Evolutionary conservation across 176 grass and related monocot species (phyloP).

Genomic region (Zoysia japonica): DNA sequence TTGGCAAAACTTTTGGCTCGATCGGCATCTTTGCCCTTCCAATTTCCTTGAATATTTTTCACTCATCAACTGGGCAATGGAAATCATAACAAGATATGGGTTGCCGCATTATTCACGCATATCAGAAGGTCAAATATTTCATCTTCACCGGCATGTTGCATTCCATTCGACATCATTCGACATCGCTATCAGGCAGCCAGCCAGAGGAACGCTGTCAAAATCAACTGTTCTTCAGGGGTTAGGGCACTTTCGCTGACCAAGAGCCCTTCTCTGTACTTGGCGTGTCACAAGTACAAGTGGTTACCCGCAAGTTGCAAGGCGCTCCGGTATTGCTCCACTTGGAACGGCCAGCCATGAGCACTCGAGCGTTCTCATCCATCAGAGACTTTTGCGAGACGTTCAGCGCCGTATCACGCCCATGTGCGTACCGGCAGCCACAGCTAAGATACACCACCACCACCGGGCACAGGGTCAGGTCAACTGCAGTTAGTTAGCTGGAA

Average conservation of each 20-base stretch:
- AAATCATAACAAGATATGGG: neutral
- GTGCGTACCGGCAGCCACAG: constrained; percentile 40
- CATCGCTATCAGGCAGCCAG: neutral
- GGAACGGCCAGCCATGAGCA: neutral
- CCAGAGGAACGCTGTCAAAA: neutral
- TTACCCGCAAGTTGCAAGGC: constrained; percentile 36
- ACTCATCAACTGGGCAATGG: neutral
- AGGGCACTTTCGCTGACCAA: neutral
- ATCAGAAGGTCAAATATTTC: too few relatives aligned
- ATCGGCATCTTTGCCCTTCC: too few relatives aligned
- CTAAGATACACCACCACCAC: neutral
- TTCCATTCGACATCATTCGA: neutral
- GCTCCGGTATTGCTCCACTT: constrained; percentile 35
- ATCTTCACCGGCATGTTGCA: neutral
- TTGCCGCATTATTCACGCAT: too few relatives aligned
- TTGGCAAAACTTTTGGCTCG: neutral
- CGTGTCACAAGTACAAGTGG: constrained; percentile 20
- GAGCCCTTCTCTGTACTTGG: neutral
- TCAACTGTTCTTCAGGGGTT: neutral
- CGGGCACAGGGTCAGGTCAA: constrained; percentile 20
- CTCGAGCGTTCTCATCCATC: too few relatives aligned
- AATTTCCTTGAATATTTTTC: neutral
- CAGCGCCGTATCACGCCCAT: constrained; percentile 36
- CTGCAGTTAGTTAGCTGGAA: constrained; percentile 43
- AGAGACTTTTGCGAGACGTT: constrained; percentile 35